Conservation (phyloP, 208 protist genomes). For the Novymonas esmeraldas region DNA sequence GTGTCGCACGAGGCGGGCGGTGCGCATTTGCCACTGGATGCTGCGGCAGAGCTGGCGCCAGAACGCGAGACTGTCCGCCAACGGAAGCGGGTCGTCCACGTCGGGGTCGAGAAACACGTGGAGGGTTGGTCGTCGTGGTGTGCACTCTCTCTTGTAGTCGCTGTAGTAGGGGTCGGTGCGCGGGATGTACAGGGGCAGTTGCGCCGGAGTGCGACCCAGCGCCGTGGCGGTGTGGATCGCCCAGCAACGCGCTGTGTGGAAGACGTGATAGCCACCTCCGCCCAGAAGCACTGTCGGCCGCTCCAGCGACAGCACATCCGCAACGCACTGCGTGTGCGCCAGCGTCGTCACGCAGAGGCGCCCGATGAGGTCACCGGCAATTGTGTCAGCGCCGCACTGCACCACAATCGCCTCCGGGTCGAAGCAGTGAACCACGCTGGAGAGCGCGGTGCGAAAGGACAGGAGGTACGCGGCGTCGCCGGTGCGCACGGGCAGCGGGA, state of each 20-base stretch:
- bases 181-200: conserved; percentile 75
- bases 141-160: conserved; percentile 67
- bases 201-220: conserved; percentile 49
- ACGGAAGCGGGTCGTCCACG: conserved; percentile 57
- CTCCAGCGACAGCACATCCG: conserved; percentile 92
- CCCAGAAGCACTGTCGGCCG: conserved; percentile 97
- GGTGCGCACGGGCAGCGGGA: conserved; percentile 95
- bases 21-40: conserved; percentile 63
- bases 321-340: conserved; percentile 95
- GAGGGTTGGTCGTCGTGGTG: conserved; percentile 64
- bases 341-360: conserved; percentile 96
- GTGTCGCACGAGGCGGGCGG: conserved; percentile 51
- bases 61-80: conserved; percentile 52
- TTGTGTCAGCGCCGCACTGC: conserved; percentile 98
- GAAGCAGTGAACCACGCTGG: conserved; percentile 95
- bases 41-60: conserved; percentile 73
- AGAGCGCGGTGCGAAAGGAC: conserved; percentile 96
- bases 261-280: conserved; percentile 99
- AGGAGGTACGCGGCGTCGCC: conserved; percentile 94
- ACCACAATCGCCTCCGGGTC: conserved; percentile 97
- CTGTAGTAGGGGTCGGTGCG: conserved; percentile 75
- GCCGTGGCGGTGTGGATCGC: conserved; percentile 96
- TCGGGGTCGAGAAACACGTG: conserved; percentile 76
- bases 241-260: conserved; percentile 99
- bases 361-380: conserved; percentile 97